Conservation (phyloP, 208 protist genomes). For the Leishmania tarentolae region DNA sequence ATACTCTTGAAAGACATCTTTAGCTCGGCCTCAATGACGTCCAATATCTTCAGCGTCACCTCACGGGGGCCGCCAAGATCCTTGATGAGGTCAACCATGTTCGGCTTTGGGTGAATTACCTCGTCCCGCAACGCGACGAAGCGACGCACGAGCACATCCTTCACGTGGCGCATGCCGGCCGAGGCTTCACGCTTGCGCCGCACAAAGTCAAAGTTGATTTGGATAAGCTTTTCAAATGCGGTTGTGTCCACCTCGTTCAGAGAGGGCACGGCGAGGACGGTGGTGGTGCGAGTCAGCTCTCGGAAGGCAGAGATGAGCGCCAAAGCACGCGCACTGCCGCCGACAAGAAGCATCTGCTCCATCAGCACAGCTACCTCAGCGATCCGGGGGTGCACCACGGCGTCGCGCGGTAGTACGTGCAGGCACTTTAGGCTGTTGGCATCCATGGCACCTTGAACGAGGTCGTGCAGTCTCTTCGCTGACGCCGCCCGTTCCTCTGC, state of each 20-base stretch:
- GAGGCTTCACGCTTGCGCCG: constrained; percentile 59
- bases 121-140: constrained; percentile 50
- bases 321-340: constrained; percentile 74
- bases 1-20: constrained; percentile 73
- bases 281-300: constrained; percentile 55
- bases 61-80: constrained; percentile 49
- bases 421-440: constrained; percentile 22
- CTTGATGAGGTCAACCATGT: constrained; percentile 25
- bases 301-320: constrained; percentile 68
- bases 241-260: constrained; percentile 49
- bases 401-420: constrained; percentile 21
- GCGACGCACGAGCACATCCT: constrained; percentile 63
- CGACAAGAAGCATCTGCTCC: constrained; percentile 75
- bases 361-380: constrained; percentile 75
- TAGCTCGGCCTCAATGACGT: constrained; percentile 59
- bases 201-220: constrained; percentile 76
- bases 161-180: constrained; percentile 75
- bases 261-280: constrained; percentile 44
- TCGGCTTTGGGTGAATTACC: constrained; percentile 30
- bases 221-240: constrained; percentile 62
- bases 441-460: constrained; percentile 35
- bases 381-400: constrained; percentile 69
- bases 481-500: constrained; percentile 36
- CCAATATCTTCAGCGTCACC: constrained; percentile 47
- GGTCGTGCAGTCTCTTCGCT: constrained; percentile 19